Conservation (phyloP, 305 asterid species). For the Rubia tinctorum region DNA sequence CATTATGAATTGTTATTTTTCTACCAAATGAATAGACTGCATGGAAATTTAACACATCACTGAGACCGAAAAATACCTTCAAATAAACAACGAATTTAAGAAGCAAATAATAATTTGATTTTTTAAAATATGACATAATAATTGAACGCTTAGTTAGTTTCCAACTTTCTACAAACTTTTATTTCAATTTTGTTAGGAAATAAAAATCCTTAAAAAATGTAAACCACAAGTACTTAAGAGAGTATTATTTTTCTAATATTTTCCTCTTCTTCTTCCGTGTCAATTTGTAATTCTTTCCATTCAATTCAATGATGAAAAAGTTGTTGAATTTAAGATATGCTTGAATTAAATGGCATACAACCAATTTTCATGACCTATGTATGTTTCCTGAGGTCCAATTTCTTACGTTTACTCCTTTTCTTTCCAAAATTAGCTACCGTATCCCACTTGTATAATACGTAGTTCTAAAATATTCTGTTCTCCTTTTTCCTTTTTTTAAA, state of each 20-base stretch:
- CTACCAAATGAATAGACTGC: too few relatives aligned
- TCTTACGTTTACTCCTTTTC: neutral
- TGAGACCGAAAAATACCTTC: too few relatives aligned
- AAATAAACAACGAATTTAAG: too few relatives aligned
- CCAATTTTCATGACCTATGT: neutral
- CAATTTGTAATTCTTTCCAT: constrained; percentile 2
- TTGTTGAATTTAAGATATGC: neutral
- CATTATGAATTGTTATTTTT: too few relatives aligned
- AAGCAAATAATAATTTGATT: too few relatives aligned
- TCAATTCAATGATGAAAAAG: constrained; percentile 11
- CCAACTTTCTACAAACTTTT: neutral
- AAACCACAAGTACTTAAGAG: neutral
- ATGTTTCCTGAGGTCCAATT: neutral
- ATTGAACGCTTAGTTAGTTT: neutral
- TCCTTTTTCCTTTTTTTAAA: too few relatives aligned
- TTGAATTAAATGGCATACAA: neutral
- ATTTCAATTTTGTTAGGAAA: neutral
- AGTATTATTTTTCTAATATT: neutral
- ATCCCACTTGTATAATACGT: neutral
- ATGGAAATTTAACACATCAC: too few relatives aligned
- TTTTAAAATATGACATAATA: too few relatives aligned
- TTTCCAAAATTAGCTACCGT: neutral
- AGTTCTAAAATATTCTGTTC: too few relatives aligned
- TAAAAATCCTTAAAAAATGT: neutral
- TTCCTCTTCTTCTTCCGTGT: neutral